Conservation (phyloP, 768 basidiomycete species). For the Leccinum arenicola region DNA sequence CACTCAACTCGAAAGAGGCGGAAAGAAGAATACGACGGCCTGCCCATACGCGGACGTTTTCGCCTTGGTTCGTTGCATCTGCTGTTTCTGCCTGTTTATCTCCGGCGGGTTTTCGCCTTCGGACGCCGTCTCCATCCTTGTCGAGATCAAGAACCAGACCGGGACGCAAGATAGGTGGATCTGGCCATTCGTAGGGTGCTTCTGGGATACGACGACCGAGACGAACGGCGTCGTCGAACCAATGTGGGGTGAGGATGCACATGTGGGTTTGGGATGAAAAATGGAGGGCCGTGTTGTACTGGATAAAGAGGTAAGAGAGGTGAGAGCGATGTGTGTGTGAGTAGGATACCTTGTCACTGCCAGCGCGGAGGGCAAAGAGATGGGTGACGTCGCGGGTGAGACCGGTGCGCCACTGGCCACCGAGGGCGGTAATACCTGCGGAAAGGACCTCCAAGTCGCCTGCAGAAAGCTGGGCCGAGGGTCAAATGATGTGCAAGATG, state of each 20-base stretch:
- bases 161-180: conserved; percentile 50
- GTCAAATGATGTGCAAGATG: neutral
- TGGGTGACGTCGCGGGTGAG: conserved; percentile 88
- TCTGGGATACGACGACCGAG: conserved; percentile 55
- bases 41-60: conserved; percentile 53
- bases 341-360: conserved; percentile 41
- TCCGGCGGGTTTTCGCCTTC: conserved; percentile 24
- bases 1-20: conserved; percentile 51
- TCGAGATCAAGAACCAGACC: conserved; percentile 16
- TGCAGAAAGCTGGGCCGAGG: conserved; percentile 44
- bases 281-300: conserved; percentile 51
- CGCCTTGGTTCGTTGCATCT: conserved; percentile 18
- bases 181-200: conserved; percentile 67
- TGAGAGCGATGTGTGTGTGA: neutral
- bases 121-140: conserved; percentile 18
- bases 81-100: conserved; percentile 24
- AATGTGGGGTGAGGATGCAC: conserved; percentile 80
- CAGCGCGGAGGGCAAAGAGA: conserved; percentile 58
- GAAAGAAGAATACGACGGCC: conserved; percentile 61
- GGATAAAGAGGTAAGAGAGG: neutral
- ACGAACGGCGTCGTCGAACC: conserved; percentile 81
- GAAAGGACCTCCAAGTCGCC: conserved; percentile 71
- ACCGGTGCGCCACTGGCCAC: conserved; percentile 76
- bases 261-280: conserved; percentile 58
- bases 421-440: conserved; percentile 69